Evolutionary conservation across 331 rosid species (phyloP).

Genomic region (Erythrophleum ivorense): DNA sequence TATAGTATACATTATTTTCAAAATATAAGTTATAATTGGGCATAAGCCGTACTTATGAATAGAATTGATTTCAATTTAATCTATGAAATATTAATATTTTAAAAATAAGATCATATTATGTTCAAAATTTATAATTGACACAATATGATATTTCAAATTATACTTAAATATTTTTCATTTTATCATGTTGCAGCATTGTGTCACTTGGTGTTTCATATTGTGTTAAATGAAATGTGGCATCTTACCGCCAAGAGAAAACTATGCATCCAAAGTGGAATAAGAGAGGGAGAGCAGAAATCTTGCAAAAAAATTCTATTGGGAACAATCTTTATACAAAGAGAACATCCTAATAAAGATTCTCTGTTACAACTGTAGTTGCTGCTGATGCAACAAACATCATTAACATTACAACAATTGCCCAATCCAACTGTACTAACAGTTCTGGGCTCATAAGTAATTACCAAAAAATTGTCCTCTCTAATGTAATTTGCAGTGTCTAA

Average conservation of each 20-base stretch:
- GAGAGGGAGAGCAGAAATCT: constrained; percentile 21
- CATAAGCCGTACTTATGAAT: no score
- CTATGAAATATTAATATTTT: no score
- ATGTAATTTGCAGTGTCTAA: constrained; percentile 7
- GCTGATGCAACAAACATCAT: constrained; percentile 25
- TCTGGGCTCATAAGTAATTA: constrained; percentile 34
- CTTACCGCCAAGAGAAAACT: background rate
- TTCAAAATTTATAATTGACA: no score
- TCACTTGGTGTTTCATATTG: no score
- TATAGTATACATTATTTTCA: no score
- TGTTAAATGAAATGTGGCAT: background rate
- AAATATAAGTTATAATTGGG: no score
- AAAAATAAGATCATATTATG: no score
- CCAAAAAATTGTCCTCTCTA: constrained; percentile 7
- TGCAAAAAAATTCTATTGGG: constrained; percentile 9
- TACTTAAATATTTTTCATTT: no score
- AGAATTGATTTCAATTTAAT: background rate
- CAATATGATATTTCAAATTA: no score
- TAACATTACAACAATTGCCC: constrained; percentile 14
- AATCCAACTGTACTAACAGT: constrained; percentile 1
- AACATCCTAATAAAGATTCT: constrained; percentile 11
- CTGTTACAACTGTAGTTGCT: no score
- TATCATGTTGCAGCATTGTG: no score
- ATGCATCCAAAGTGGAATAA: constrained; percentile 23
- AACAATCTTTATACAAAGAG: constrained; percentile 32